Conservation (phyloP, 805 yeast genomes). For the Yamadazyma ubonensis region DNA sequence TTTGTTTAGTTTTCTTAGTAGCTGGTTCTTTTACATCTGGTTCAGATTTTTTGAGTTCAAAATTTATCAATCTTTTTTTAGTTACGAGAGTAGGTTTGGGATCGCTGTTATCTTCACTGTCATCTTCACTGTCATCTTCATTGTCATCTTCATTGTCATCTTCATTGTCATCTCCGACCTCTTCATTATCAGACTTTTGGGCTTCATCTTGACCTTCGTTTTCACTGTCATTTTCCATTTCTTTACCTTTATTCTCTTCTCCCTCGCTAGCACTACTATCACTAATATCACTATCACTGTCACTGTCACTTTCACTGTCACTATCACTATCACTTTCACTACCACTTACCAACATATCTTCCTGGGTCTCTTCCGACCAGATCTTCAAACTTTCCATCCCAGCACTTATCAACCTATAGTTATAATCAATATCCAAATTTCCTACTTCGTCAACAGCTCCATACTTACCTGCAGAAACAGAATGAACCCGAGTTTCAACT, state of each 20-base stretch:
- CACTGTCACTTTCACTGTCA: constrained; percentile 22
- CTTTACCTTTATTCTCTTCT: neutral
- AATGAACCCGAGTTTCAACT: constrained; percentile 65
- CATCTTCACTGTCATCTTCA: neutral
- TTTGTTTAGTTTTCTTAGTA: constrained; percentile 33
- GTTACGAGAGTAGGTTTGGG: constrained; percentile 13
- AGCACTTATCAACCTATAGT: constrained; percentile 75
- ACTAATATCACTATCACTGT: constrained; percentile 16
- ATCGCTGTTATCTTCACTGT: neutral
- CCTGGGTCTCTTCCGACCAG: constrained; percentile 53
- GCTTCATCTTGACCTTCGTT: constrained; percentile 8
- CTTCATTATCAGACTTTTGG: neutral
- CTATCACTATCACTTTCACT: constrained; percentile 24
- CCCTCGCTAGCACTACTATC: constrained; percentile 3
- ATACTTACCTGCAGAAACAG: constrained; percentile 35
- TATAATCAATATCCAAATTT: constrained; percentile 72
- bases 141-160: neutral
- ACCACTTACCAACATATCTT: constrained; percentile 17
- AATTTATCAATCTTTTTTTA: constrained; percentile 12
- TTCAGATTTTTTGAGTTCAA: constrained; percentile 3
- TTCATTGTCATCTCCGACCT: neutral
- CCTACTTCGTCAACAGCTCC: constrained; percentile 68
- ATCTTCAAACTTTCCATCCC: constrained; percentile 81
- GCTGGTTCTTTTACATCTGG: constrained; percentile 15
- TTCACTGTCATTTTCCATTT: constrained; percentile 7